Evolutionary conservation across 208 protist species (phyloP), one percentile per base, ranked within the genome.

Genomic region (Tritrichomonas musculus): DNA sequence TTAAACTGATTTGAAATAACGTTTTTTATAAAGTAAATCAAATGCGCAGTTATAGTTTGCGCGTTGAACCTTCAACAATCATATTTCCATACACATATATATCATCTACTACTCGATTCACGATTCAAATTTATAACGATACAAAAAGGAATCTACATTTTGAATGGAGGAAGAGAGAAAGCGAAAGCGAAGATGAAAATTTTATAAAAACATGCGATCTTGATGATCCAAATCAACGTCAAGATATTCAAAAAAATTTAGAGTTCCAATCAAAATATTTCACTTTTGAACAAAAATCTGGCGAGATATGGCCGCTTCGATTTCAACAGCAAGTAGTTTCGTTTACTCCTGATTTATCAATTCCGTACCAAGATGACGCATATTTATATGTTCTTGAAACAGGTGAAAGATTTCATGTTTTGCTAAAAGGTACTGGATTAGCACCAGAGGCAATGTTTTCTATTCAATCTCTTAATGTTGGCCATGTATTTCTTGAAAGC

Each of bases 351-450:
- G 11, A 88, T 53, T n/a, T 88, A n/a, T 53, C 77, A 60, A 36
- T 53, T 39, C 20, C 20, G 39, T 33, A 88, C 36, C 14, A 88
- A 55, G 47, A 53, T 88, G 44, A 27, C 25, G 41, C 77, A 22
- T 88, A 88, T 57, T 57, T 88, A 30, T 88, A 88, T 50, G 47
- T 88, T 33, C 33, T 60, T 20, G 77, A 88, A 88, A 88, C 77
- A 57, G 77, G 77, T 47, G 77, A 57, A 57, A 49, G 77, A 57
- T 39, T 88, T 88, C 41, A 20, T 9, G 33, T 88, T 60, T 2
- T 3, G 4, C 57, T 88, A 57, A 44, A 57, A 57, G 77, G 77
- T 20, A 57, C 20, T 22, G 77, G 77, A 11, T 30, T 88, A 33
- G 20, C 77, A 55, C 77, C 77, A 53, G 77, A 88, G 22, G 77